Evolutionary conservation across 192 early-diverging fungal genomes (phyloP).

Genomic region (Kappamyces sp.): DNA sequence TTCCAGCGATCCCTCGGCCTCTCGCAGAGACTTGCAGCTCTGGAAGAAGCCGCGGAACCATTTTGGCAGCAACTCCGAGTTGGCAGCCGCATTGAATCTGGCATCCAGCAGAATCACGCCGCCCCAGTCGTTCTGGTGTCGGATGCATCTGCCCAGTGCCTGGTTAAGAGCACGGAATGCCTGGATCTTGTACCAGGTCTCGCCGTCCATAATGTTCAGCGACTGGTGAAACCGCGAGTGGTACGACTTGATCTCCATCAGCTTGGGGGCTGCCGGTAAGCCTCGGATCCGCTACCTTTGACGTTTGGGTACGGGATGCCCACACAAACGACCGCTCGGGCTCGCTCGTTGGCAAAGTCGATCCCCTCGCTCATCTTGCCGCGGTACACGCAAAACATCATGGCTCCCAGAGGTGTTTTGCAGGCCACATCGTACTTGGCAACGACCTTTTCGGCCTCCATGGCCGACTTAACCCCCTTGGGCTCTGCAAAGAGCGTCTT

Average conservation of each 20-base stretch:
- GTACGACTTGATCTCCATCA: constrained; percentile 45
- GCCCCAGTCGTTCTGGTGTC: constrained; percentile 55
- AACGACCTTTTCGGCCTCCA: constrained; percentile 17
- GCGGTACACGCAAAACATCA: constrained; percentile 21
- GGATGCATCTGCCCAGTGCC: constrained; percentile 53
- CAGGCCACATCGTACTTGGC: background rate
- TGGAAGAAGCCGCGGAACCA: background rate
- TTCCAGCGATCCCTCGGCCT: background rate
- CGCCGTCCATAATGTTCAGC: constrained; percentile 28
- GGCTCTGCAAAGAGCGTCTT: constrained; percentile 21
- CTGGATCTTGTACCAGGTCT: constrained; percentile 49
- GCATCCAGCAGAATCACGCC: constrained; percentile 54
- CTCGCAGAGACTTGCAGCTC: background rate
- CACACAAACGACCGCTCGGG: constrained; percentile 38
- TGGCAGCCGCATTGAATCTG: constrained; percentile 26
- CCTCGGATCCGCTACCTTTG: constrained; percentile 8
- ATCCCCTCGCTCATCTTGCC: constrained; percentile 33
- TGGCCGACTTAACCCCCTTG: constrained; percentile 1
- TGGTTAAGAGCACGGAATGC: constrained; percentile 58
- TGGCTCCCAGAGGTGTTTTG: background rate
- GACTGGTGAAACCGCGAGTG: constrained; percentile 26
- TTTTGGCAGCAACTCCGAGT: constrained; percentile 7
- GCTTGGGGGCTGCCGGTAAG: constrained; percentile 36
- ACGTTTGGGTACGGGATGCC: constrained; percentile 51
- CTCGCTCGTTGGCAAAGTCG: constrained; percentile 21